Evolutionary conservation across 2,329 filamentous ascomycete genomes (phyloP), one percentile per base, ranked within the genome.

Genomic region (Arachnomyces sp.): DNA sequence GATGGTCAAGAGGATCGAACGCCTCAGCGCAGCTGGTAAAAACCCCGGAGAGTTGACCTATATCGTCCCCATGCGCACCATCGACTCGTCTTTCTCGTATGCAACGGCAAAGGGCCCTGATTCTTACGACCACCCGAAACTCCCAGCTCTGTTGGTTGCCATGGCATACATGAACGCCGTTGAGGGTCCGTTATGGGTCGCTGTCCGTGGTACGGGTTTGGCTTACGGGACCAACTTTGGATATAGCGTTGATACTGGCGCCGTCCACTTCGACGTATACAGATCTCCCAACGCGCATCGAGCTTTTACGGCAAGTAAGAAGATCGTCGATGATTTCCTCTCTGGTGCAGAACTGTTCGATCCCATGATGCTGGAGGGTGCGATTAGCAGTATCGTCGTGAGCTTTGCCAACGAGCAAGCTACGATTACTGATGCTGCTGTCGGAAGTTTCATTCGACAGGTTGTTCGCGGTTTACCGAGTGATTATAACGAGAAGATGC

Each of bases 121-220:
- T 16, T 85, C 82, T 0, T 89, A 83, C 56, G 72, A 75, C 3
- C 82, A 95, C 54, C 81, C 88, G 0, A 74, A 78, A 12, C 71
- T 96, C 1, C 88, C 92, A 0, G 81, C 89, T 2, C 73, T 94
- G 38, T 77, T 94, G 60, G 89, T 98, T 6, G 88, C 90, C 1
- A 78, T 88, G 36, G 81, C 88, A 14, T 96, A 95, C 58, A 81
- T 98, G 45, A 89, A 95, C 57, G 81, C 88, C 1, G 84, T 93
- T 13, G 92, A 98, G 63, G 92, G 92, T 0, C 92, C 92, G 1
- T 77, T 98, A 25, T 96, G 92, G 90, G 83, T 83, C 47, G 86
- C 87, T 0, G 84, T 96, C 36, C 86, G 92, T 34, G 92, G 92
- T 41, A 92, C 86, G 32, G 92, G 92, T 33, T 79, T 96, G 38